Evolutionary conservation across 192 early-diverging fungal species (phyloP), one percentile per base, ranked within the genome.

Genomic region (Backusella macrospora): DNA sequence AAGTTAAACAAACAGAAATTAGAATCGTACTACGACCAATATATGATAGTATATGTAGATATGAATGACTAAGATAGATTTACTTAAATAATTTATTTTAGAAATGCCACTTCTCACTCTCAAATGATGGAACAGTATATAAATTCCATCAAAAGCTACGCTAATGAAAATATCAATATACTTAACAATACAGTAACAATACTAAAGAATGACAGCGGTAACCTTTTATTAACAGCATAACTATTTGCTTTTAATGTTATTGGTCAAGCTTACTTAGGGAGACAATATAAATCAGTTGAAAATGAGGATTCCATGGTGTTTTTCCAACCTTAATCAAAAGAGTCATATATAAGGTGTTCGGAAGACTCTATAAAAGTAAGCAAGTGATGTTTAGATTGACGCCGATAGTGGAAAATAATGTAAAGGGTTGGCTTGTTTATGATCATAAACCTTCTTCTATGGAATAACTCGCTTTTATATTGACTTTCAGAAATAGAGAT

Each of bases 211-310:
- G 39, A 62, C 4, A 18, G 37, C 0, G 42, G 13, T 26, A 26
- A 62, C 6, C 38, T 49, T 15, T 23, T 26, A 9, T 23, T 38
- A 15, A 12, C 37, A 34, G 4, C 15, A 21, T 15, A 37, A 9
- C 8, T 71, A 26, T 52, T 37, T 39, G 38, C 70, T n/a, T 43
- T 45, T 18, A 71, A 71, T 59, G 52, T 71, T 14, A 62, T 71
- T 21, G n/a, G 18, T 2, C 15, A 23, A 21, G 52, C 29, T 9
- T 62, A 37, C 29, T 37, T 71, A 26, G 49, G 70, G 21, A 43
- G 59, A 5, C 34, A 43, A 26, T 71, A 42, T 55, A 45, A 39
- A 21, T 62, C 48, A 13, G 21, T 62, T 6, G 37, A 71, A 6
- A 39, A 71, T 16, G 49, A n/a, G 18, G n/a, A 8, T 23, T 52